Evolutionary conservation across 106 monocot species (phyloP).

Genomic region (Dendrobium chrysotoxum): DNA sequence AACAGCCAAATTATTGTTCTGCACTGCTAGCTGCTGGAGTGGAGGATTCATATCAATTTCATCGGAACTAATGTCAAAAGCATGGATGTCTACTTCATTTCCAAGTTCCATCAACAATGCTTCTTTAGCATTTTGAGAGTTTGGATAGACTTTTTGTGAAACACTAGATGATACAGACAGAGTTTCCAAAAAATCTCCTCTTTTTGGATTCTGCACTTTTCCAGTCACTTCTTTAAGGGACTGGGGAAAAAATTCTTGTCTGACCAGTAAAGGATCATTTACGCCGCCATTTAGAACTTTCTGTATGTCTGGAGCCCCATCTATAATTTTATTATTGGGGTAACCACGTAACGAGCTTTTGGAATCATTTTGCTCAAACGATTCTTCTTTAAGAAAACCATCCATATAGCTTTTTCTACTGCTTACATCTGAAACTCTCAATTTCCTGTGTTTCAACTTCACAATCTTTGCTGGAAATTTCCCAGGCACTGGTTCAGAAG

Average conservation of each 20-base stretch:
- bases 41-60: conserved; percentile 10
- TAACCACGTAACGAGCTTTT: conserved; percentile 24
- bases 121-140: background rate
- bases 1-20: conserved; percentile 16
- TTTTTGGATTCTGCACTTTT: conserved; percentile 8
- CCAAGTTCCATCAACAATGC: too few relatives aligned
- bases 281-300: conserved; percentile 26
- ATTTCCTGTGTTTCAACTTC: conserved; percentile 52
- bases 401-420: conserved; percentile 38
- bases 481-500: conserved; percentile 33
- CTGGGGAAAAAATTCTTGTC: conserved; percentile 13
- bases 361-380: conserved; percentile 31
- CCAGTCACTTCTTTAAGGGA: conserved; percentile 16
- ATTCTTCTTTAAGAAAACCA: conserved; percentile 40
- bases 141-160: background rate
- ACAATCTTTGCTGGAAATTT: conserved; percentile 35
- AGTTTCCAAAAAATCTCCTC: conserved; percentile 12
- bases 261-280: conserved; percentile 8
- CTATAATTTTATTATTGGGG: conserved; percentile 20
- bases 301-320: conserved; percentile 21
- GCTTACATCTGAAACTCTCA: conserved; percentile 16
- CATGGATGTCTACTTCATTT: background rate
- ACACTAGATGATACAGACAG: background rate
- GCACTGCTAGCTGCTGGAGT: background rate
- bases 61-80: background rate